Conservation (phyloP, 2,329 filamentous ascomycete species). For the Xylariaceae sp. region DNA sequence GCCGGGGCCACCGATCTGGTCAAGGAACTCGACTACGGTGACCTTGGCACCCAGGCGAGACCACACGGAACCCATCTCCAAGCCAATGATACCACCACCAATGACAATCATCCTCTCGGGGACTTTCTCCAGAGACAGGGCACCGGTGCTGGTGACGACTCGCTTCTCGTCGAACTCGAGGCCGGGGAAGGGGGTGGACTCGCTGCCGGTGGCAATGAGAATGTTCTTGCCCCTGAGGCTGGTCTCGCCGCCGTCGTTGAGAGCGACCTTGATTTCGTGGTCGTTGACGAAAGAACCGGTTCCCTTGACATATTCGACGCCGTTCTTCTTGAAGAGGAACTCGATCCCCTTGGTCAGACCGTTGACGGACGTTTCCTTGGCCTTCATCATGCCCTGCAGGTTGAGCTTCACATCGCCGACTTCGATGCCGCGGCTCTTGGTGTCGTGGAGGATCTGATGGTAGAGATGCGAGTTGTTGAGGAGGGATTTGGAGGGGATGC, state of each 20-base stretch:
- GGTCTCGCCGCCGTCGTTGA: slow-evolving; percentile 88
- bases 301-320: slow-evolving; percentile 96
- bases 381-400: slow-evolving; percentile 94
- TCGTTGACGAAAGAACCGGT: slow-evolving; percentile 82
- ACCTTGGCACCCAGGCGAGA: slow-evolving; percentile 89
- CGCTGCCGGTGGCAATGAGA: slow-evolving; percentile 91
- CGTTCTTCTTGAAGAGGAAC: slow-evolving; percentile 99
- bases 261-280: slow-evolving; percentile 85
- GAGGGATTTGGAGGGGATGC: slow-evolving; percentile 98
- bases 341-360: slow-evolving; percentile 96
- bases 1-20: slow-evolving; percentile 93
- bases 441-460: slow-evolving; percentile 95
- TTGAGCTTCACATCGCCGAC: slow-evolving; percentile 97
- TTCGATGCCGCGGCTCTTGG: slow-evolving; percentile 94
- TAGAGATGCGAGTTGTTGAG: slow-evolving; percentile 99
- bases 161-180: slow-evolving; percentile 96
- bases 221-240: slow-evolving; percentile 92
- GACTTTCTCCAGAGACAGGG: slow-evolving; percentile 82
- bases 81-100: slow-evolving; percentile 95
- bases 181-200: slow-evolving; percentile 94
- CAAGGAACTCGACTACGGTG: slow-evolving; percentile 93
- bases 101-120: slow-evolving; percentile 97
- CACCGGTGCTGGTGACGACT: slow-evolving; percentile 93
- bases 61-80: slow-evolving; percentile 99
- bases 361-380: slow-evolving; percentile 86